These are phyloP conservation scores for Diplodia intermedia DNA, from an alignment of 2,329 filamentous ascomycete species.

Conservation along the genomic window DNA sequence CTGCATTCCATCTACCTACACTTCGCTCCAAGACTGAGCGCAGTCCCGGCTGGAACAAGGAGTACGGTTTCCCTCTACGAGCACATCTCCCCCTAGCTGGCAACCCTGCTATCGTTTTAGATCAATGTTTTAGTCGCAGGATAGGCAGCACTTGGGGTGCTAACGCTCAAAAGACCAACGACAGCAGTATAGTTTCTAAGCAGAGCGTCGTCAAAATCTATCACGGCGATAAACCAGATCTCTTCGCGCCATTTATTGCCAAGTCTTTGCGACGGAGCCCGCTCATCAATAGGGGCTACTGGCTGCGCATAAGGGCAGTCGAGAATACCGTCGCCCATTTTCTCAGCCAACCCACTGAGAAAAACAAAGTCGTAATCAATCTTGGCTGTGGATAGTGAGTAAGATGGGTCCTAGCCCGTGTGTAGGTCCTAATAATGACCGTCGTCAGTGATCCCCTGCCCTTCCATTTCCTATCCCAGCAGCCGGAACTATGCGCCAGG, in stretches of 20 bases:
- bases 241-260: constrained; percentile 85
- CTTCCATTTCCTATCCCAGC: constrained; percentile 78
- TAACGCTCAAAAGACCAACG: constrained; percentile 71
- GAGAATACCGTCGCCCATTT: constrained; percentile 78
- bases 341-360: constrained; percentile 63
- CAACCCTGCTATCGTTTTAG: background rate
- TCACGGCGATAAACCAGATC: constrained; percentile 77
- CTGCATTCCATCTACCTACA: background rate
- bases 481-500: constrained; percentile 63
- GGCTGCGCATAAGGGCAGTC: constrained; percentile 82
- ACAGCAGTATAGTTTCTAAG: constrained; percentile 90
- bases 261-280: constrained; percentile 85
- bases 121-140: background rate
- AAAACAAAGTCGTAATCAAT: constrained; percentile 77
- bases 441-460: constrained; percentile 78
- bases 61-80: background rate
- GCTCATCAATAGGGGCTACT: constrained; percentile 88
- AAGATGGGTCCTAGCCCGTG: constrained; percentile 36
- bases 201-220: constrained; percentile 91
- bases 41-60: background rate
- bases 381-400: constrained; percentile 89
- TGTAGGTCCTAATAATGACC: constrained; percentile 5
- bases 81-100: background rate
- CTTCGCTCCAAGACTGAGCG: background rate
- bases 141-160: background rate